Conservation (phyloP, 352 stramenopile genomes). For the Phytophthora sp. region DNA sequence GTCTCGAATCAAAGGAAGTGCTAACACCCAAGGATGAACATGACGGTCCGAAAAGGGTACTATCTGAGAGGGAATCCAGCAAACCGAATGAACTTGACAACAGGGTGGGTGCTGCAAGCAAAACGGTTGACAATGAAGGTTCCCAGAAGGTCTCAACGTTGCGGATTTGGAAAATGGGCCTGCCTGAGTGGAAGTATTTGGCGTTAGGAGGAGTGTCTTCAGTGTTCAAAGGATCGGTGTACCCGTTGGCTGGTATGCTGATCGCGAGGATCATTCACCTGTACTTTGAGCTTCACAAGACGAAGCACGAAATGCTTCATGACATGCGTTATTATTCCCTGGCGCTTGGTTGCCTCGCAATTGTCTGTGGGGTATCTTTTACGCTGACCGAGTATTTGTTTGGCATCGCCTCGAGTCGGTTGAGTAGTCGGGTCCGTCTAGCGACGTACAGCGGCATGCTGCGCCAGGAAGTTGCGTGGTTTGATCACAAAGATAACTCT, state of each 20-base stretch:
- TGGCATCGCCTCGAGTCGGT: slow-evolving; percentile 46
- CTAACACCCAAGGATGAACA: neutral
- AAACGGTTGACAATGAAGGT: neutral
- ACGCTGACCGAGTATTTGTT: slow-evolving; percentile 65
- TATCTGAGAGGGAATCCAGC: neutral
- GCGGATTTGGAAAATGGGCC: slow-evolving; percentile 58
- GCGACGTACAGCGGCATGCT: slow-evolving; percentile 65
- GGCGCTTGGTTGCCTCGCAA: slow-evolving; percentile 27
- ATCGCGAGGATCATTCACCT: slow-evolving; percentile 60
- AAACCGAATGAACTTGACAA: slow-evolving; percentile 8
- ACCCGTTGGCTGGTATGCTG: slow-evolving; percentile 56
- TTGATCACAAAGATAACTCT: slow-evolving; percentile 20
- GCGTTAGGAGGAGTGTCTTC: slow-evolving; percentile 42
- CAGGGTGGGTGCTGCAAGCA: neutral
- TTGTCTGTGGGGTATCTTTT: slow-evolving; percentile 42
- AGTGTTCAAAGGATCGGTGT: slow-evolving; percentile 49
- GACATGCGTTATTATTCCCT: slow-evolving; percentile 41
- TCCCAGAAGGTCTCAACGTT: slow-evolving; percentile 4
- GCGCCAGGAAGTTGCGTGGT: slow-evolving; percentile 33
- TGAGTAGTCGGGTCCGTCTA: slow-evolving; percentile 55
- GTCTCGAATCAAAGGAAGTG: neutral
- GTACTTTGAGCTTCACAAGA: slow-evolving; percentile 53
- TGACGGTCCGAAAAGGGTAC: too few species aligned
- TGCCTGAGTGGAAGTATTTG: slow-evolving; percentile 54
- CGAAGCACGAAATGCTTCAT: slow-evolving; percentile 44